Evolutionary conservation across 1,284 basidiomycete genomes (phyloP), one percentile per base, ranked within the genome.

Genomic region (Kwoniella shivajii): DNA sequence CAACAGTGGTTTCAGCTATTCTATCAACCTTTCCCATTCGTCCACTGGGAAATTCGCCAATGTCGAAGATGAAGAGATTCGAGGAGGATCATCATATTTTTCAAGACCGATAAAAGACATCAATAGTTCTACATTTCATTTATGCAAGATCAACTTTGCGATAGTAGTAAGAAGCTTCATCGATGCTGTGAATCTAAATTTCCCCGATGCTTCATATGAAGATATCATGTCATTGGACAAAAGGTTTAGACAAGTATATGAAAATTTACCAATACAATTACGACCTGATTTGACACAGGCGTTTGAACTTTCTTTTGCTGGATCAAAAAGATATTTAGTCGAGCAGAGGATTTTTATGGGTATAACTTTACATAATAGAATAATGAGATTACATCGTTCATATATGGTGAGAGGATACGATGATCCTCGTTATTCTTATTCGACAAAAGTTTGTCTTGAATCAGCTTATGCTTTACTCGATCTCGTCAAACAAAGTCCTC

Each of bases 321-420:
- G 54, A n/a, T 45, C 57, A 9, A 42, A 50, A 18, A 43, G 60
- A 16, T 59, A 62, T 36, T 26, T 62, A 18, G 46, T 62, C 16
- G 50, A 59, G 26, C 60, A 62, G 30, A 49, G 60, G 14, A 54
- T 62, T 22, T 62, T 62, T 36, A 59, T 59, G 57, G 60, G 60
- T 42, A 55, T 62, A 41, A 62, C 60, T 14, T 31, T 62, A 18
- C 60, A 62, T 30, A 62, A 62, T 26, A 43, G 60, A 16, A 16
- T 62, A 20, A 56, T 62, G 60, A 49, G 60, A n/a, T 36, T 62
- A 16, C 60, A 62, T 44, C 50, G 60, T 9, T 57, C 57, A 6
- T 62, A 62, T 34, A 62, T 62, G 60, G 51, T 52, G 27, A 43
- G 57, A 27, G 60, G 60, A 9, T 62, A 57, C 29, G 50, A 55